Conservation (phyloP, 2,329 filamentous ascomycete species). For the Trichoderma sp. region DNA sequence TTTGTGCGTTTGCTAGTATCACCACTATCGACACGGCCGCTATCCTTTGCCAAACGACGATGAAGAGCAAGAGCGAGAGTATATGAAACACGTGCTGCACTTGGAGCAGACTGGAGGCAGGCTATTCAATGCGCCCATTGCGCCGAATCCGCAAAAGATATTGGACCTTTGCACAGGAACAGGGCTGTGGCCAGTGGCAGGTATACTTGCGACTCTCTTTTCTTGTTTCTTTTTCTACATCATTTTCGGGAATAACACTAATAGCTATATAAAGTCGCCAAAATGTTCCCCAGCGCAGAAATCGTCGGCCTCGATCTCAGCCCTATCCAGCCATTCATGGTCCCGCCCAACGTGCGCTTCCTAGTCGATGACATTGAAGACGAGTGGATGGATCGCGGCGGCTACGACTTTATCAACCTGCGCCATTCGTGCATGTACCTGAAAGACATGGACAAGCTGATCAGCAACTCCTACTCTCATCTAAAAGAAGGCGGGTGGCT, state of each 20-base stretch:
- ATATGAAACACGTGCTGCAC: slow-evolving; percentile 47
- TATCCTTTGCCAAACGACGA: slow-evolving; percentile 49
- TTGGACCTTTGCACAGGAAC: slow-evolving; percentile 47
- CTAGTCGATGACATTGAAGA: slow-evolving; percentile 43
- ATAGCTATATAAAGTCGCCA: slow-evolving; percentile 34
- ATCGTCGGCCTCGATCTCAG: slow-evolving; percentile 47
- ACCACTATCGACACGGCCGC: slow-evolving; percentile 41
- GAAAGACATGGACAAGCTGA: slow-evolving; percentile 30
- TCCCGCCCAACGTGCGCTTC: slow-evolving; percentile 47
- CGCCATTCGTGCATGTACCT: slow-evolving; percentile 34
- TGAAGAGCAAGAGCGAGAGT: slow-evolving; percentile 45
- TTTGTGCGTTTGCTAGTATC: slow-evolving; percentile 34
- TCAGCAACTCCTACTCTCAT: slow-evolving; percentile 33
- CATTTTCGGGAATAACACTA: neutral
- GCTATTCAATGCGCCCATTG: slow-evolving; percentile 49
- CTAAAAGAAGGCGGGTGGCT: slow-evolving; percentile 51
- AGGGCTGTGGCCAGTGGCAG: slow-evolving; percentile 50
- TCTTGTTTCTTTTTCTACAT: neutral
- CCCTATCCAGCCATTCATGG: slow-evolving; percentile 47
- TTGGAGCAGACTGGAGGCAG: slow-evolving; percentile 42
- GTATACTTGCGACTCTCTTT: slow-evolving; percentile 28
- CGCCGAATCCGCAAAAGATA: slow-evolving; percentile 41
- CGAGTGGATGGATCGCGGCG: slow-evolving; percentile 38
- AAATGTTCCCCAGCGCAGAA: slow-evolving; percentile 43
- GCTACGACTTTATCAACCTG: slow-evolving; percentile 40